Base-by-base conservation (phyloP, 1,284 basidiomycete genomes). In the Moesziomyces antarcticus region DNA sequence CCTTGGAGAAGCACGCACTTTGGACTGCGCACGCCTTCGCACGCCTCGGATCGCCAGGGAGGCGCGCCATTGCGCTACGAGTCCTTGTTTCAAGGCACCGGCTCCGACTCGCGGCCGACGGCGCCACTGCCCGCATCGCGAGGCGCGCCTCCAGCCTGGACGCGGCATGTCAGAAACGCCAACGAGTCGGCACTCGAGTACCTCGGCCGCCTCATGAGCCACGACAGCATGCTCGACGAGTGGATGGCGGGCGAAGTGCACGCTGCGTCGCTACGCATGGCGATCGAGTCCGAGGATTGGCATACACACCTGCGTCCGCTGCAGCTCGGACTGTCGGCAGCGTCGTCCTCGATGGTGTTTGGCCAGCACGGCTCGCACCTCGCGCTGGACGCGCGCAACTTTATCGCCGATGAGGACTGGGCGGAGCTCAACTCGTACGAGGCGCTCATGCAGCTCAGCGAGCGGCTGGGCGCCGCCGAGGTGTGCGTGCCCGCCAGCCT, bases 321-420 rank as follows among this genome's bases (percentile, higher is more conserved):
- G 30, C 45, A 50, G 24, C 46, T 57, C 20, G 47, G 49, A 22
- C 48, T 46, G 25, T 21, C 50, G n/a, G 55, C 54, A 41, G 56
- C 69, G 2, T 72, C 63, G 20, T 57, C 60, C 8, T 64, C 60
- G 20, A 50, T 24, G 43, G 50, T 40, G 44, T 30, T 53, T 18
- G 53, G 49, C 33, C 44, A 46, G 20, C 18, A 46, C 22, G 21
- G 33, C 0, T 44, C 53, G 25, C 52, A 49, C 21, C 46, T 67
- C 20, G 58, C 63, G 2, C 50, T 64, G 35, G 70, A 73, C 27
- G 56, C 60, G 35, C 60, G 64, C 50, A 67, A 73, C 53, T 73
- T 68, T 48, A 57, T 73, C 50, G 47, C 70, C 18, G 70, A 73
- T 27, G 66, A 73, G 33, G 71, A 73, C 21, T 73, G 66, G 71